These are phyloP conservation scores for Polyporus tsugae DNA, from an alignment of 1,284 basidiomycete genomes.

Conservation along the genomic window DNA sequence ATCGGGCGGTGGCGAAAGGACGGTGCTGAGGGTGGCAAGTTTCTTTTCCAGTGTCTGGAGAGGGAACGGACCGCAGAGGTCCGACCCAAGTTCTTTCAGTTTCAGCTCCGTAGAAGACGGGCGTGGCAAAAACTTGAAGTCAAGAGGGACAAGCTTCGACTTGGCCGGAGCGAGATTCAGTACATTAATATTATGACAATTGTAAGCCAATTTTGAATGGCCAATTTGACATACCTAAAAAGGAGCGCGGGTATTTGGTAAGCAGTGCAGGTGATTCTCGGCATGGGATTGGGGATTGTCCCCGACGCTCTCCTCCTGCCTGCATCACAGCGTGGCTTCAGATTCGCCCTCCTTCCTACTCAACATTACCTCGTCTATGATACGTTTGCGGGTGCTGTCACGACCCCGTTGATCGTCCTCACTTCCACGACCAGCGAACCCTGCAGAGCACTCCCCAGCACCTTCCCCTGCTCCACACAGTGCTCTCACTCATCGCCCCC, in stretches of 20 bases:
- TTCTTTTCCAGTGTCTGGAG: too few relatives aligned
- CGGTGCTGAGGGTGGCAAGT: too few relatives aligned
- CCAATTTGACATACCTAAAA: neutral
- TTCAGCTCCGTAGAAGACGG: too few relatives aligned
- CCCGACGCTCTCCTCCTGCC: neutral
- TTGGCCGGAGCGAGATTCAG: too few relatives aligned
- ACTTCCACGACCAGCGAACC: neutral
- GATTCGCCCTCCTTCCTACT: neutral
- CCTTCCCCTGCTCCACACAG: neutral
- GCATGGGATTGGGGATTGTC: neutral
- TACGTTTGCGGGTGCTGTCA: neutral
- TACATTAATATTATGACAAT: too few relatives aligned
- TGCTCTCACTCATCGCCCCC: too few relatives aligned
- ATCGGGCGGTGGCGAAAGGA: neutral
- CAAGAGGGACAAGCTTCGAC: too few relatives aligned
- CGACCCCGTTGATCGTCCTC: neutral
- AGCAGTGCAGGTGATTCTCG: neutral
- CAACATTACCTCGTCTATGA: neutral
- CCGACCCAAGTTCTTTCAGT: too few relatives aligned
- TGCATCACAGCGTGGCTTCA: neutral
- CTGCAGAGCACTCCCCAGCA: neutral
- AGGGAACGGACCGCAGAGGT: too few relatives aligned
- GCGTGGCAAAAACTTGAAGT: too few relatives aligned
- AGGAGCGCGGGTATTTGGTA: neutral
- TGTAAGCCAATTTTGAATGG: neutral